Conservation (phyloP, 257 asterid species). For the Paraleonurus japonicus region DNA sequence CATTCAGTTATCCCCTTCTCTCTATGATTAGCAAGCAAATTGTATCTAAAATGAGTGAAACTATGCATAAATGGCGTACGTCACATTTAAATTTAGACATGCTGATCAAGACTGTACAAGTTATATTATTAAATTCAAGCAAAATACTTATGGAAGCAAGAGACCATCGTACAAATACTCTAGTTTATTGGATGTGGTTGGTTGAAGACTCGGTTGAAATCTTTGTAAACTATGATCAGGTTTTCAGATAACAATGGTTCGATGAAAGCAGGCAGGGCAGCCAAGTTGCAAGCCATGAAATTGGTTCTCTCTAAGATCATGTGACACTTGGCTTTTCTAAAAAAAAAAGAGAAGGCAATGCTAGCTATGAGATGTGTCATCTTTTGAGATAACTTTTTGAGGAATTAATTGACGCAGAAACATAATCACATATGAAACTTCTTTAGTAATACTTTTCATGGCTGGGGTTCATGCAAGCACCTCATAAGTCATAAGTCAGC, state of each 20-base stretch:
- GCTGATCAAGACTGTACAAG: background rate
- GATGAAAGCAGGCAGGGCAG: background rate
- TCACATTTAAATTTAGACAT: background rate
- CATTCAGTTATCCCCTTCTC: background rate
- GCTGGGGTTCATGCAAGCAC: background rate
- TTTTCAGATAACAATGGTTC: background rate
- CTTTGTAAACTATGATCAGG: background rate
- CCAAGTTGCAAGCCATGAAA: background rate
- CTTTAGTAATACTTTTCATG: background rate
- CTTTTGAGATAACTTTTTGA: background rate
- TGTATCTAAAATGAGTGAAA: background rate
- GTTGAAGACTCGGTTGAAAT: background rate
- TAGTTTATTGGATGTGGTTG: background rate
- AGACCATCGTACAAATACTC: background rate
- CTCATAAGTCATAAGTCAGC: background rate
- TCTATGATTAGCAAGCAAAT: background rate
- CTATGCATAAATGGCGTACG: background rate
- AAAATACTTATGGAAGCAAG: background rate
- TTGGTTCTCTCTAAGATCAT: constrained; percentile 11
- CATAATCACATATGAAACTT: background rate
- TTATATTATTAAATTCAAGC: background rate
- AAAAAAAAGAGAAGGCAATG: background rate
- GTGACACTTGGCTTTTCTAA: background rate
- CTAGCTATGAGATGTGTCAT: background rate
- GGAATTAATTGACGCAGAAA: background rate